phyloP scores from a whole-genome alignment of 495 filamentous ascomycete species.

The Neohortaea acidophila region DNA sequence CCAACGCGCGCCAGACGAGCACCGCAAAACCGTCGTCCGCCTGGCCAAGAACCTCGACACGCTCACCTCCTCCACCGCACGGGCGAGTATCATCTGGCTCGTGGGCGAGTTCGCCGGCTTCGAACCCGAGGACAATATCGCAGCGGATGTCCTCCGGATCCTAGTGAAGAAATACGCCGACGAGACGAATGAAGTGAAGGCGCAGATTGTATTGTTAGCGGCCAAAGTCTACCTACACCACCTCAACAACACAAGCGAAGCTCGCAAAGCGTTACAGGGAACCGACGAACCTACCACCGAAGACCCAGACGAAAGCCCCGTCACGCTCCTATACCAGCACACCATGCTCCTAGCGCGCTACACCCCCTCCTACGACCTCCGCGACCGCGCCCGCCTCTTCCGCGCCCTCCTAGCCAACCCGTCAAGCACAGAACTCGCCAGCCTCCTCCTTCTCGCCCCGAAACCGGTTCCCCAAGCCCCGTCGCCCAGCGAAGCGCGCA shows the following conservation, averaged over 20 bases:
- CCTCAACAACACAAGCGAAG: constrained; percentile 40
- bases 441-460: constrained; percentile 75
- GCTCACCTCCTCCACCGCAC: constrained; percentile 65
- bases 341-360: constrained; percentile 75
- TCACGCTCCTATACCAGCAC: constrained; percentile 68
- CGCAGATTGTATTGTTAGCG: constrained; percentile 80
- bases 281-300: constrained; percentile 17
- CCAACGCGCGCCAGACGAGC: constrained; percentile 67
- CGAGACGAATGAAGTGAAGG: constrained; percentile 71
- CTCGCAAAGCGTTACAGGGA: constrained; percentile 11
- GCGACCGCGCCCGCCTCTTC: constrained; percentile 78
- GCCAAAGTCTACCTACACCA: constrained; percentile 91
- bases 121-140: constrained; percentile 69
- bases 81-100: constrained; percentile 92
- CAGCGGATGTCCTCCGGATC: constrained; percentile 82
- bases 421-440: constrained; percentile 66
- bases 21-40: constrained; percentile 66
- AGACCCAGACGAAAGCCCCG: constrained; percentile 37
- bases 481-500: constrained; percentile 66
- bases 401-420: constrained; percentile 65
- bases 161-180: constrained; percentile 68
- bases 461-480: constrained; percentile 83
- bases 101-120: constrained; percentile 83
- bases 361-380: constrained; percentile 85
- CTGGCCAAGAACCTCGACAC: constrained; percentile 85